Percentiles rank a stretch among this genome's conserved stretches.
These are phyloP conservation scores for Danielia oregonensis DNA, from an alignment of 805 yeast genomes.

Conservation along the genomic window DNA sequence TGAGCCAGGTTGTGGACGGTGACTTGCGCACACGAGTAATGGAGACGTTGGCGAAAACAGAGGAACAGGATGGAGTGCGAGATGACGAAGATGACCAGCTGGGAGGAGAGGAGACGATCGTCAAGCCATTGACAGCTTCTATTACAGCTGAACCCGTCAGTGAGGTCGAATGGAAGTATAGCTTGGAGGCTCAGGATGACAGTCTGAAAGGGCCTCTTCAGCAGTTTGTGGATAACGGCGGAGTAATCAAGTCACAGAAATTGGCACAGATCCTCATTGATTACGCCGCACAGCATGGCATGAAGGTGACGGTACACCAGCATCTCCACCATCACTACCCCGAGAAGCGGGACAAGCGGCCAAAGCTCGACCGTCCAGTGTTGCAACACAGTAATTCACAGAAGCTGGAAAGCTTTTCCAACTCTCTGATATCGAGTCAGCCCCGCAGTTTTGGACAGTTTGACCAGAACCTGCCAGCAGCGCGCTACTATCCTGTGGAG, in stretches of 20 bases:
- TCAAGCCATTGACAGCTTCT: background rate
- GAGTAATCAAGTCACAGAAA: conserved; percentile 50
- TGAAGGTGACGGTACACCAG: conserved; percentile 73
- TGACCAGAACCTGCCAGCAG: background rate
- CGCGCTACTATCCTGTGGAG: conserved; percentile 6
- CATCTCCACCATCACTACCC: conserved; percentile 79
- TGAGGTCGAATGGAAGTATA: conserved; percentile 60
- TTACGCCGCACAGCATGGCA: conserved; percentile 53
- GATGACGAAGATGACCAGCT: background rate
- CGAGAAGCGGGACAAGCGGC: conserved; percentile 30
- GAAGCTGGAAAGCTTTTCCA: no score
- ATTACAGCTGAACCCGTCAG: background rate
- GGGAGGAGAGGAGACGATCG: background rate
- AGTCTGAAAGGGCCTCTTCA: conserved; percentile 24
- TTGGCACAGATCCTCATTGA: conserved; percentile 55
- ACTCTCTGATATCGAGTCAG: no score
- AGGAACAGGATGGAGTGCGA: conserved; percentile 1
- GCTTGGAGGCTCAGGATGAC: conserved; percentile 39
- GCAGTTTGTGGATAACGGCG: conserved; percentile 31
- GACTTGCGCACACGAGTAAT: background rate
- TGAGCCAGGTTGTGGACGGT: conserved; percentile 36
- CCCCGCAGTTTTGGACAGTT: background rate
- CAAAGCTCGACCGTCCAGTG: conserved; percentile 1
- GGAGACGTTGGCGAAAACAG: conserved; percentile 1
- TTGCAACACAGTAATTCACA: conserved; percentile 8